A percentile compares a stretch with the other conserved stretches of the same genome.
These are phyloP conservation scores for Talaromyces marneffei DNA, from an alignment of 2,329 filamentous ascomycete genomes.

Conservation along the genomic window DNA sequence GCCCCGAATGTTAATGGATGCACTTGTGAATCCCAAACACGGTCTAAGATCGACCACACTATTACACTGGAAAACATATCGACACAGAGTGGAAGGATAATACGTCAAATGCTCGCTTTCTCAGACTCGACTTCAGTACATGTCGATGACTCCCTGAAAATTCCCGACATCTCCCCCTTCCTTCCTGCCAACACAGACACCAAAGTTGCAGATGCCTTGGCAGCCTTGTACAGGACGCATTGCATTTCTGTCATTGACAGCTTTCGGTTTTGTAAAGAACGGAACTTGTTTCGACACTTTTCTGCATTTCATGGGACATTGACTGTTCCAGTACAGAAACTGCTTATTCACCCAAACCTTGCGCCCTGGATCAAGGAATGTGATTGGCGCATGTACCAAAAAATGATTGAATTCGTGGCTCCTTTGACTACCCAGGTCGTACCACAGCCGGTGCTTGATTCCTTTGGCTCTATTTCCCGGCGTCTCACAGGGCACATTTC, in stretches of 20 bases:
- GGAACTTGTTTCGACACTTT: conserved; percentile 91
- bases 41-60: conserved; percentile 24
- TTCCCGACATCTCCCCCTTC: conserved; percentile 83
- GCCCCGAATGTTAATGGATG: conserved; percentile 22
- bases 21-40: conserved; percentile 26
- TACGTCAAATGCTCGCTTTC: conserved; percentile 38
- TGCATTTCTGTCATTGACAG: conserved; percentile 94
- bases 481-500: conserved; percentile 74
- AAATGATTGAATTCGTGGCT: conserved; percentile 88
- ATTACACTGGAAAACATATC: conserved; percentile 35
- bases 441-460: conserved; percentile 78
- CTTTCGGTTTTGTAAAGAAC: conserved; percentile 92
- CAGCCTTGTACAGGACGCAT: conserved; percentile 85
- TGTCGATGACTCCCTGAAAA: conserved; percentile 62
- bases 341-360: conserved; percentile 74
- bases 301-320: conserved; percentile 93
- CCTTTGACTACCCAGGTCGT: conserved; percentile 87
- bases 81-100: conserved; percentile 33
- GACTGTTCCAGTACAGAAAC: conserved; percentile 91
- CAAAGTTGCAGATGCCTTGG: conserved; percentile 78
- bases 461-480: conserved; percentile 79
- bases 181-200: conserved; percentile 75
- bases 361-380: conserved; percentile 93
- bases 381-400: conserved; percentile 92
- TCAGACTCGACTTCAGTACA: conserved; percentile 27